A percentile compares a stretch with the other conserved stretches of the same genome.
Evolutionary conservation across 2,329 filamentous ascomycete genomes (phyloP).

Genomic region (Penicillium aurantiogriseum): DNA sequence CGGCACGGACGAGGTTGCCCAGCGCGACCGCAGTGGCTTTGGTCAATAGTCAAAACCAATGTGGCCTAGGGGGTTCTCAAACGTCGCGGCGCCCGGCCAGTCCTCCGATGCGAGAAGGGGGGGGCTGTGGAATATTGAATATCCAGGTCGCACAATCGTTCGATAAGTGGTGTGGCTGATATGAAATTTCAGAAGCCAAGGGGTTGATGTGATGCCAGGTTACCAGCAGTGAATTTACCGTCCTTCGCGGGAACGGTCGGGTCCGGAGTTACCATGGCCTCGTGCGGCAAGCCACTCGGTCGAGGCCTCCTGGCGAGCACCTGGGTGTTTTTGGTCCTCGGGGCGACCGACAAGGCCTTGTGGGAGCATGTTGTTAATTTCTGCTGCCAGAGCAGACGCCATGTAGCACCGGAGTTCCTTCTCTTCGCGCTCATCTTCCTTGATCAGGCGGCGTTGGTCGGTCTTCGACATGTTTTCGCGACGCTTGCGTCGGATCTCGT

Average conservation of each 20-base stretch:
- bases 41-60: slow-evolving; percentile 4
- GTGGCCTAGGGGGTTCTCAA: slow-evolving; percentile 2
- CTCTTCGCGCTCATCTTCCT: slow-evolving; percentile 52
- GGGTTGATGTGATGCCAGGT: neutral
- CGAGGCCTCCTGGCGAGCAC: slow-evolving; percentile 36
- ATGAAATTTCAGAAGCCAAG: slow-evolving; percentile 2
- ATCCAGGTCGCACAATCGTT: slow-evolving; percentile 14
- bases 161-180: slow-evolving; percentile 7
- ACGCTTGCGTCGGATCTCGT: slow-evolving; percentile 83
- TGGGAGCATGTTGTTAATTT: slow-evolving; percentile 46
- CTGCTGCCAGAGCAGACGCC: slow-evolving; percentile 45
- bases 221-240: slow-evolving; percentile 27
- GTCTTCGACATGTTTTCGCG: slow-evolving; percentile 77
- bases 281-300: slow-evolving; percentile 34
- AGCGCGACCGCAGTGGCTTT: slow-evolving; percentile 12
- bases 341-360: slow-evolving; percentile 26
- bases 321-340: slow-evolving; percentile 45
- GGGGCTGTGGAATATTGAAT: slow-evolving; percentile 1
- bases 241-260: slow-evolving; percentile 34
- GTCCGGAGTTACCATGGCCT: slow-evolving; percentile 33
- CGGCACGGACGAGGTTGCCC: neutral
- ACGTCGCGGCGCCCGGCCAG: slow-evolving; percentile 7
- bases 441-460: slow-evolving; percentile 57
- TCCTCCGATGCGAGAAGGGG: slow-evolving; percentile 8
- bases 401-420: slow-evolving; percentile 47